Evolutionary conservation across 371 early-diverging fungal genomes (phyloP).

Genomic region (Mortierella polycephala): DNA sequence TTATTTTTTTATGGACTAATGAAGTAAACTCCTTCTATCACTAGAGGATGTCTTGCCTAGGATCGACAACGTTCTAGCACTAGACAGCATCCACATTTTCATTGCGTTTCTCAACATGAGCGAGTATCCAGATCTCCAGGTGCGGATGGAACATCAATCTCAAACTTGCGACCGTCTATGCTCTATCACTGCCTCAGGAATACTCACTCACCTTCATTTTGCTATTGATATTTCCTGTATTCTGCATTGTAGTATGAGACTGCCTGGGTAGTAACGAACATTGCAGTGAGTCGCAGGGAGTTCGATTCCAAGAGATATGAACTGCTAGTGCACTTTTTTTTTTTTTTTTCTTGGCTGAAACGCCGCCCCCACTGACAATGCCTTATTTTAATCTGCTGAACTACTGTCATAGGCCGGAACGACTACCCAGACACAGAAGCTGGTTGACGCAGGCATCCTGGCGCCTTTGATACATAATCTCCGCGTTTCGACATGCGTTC

Average conservation of each 20-base stretch:
- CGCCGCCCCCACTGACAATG: too few species aligned
- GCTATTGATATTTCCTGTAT: not conserved
- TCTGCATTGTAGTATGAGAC: slow-evolving; percentile 62
- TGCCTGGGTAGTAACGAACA: slow-evolving; percentile 71
- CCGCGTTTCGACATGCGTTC: slow-evolving; percentile 42
- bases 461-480: slow-evolving; percentile 60
- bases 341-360: not conserved
- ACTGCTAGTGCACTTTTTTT: not conserved
- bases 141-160: slow-evolving; percentile 7
- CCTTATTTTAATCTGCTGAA: too few species aligned
- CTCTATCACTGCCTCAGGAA: not conserved
- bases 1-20: not conserved
- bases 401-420: slow-evolving; percentile 61
- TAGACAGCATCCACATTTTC: slow-evolving; percentile 40
- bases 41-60: slow-evolving; percentile 52
- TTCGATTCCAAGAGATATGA: not conserved
- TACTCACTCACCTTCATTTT: slow-evolving; percentile 1
- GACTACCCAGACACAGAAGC: slow-evolving; percentile 59
- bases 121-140: slow-evolving; percentile 51
- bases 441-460: slow-evolving; percentile 61
- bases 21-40: not conserved
- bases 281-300: slow-evolving; percentile 58
- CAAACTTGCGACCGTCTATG: not conserved
- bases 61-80: slow-evolving; percentile 49
- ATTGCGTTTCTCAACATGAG: slow-evolving; percentile 44